These are phyloP conservation scores for Isabelozyma gotoi DNA, from an alignment of 805 yeast genomes.

Conservation along the genomic window DNA sequence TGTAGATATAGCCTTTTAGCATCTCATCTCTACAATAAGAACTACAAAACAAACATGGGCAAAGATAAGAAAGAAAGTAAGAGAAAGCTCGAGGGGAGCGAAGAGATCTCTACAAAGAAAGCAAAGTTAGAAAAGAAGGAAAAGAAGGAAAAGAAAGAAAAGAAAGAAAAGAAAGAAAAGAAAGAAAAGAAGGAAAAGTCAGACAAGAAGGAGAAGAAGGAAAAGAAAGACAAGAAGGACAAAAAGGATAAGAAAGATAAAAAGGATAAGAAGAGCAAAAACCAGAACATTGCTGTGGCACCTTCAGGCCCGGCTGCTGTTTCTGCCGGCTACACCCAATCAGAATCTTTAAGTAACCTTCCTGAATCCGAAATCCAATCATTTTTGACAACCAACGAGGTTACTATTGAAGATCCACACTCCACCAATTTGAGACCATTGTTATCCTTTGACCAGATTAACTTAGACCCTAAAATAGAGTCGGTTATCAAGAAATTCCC, in stretches of 20 bases:
- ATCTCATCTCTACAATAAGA: not conserved
- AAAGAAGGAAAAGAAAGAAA: constrained; percentile 40
- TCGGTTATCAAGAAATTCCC: constrained; percentile 69
- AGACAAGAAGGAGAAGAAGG: constrained; percentile 25
- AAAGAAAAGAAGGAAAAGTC: constrained; percentile 24
- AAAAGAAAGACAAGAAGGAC: constrained; percentile 27
- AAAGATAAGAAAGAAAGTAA: constrained; percentile 19
- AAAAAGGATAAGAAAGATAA: constrained; percentile 20
- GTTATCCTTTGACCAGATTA: constrained; percentile 62
- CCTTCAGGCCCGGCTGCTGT: constrained; percentile 10
- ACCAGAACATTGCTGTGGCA: not conserved
- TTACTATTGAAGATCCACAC: constrained; percentile 72
- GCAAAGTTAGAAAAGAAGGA: constrained; percentile 26
- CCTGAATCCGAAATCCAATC: constrained; percentile 58
- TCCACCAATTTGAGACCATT: constrained; percentile 60
- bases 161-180: constrained; percentile 33
- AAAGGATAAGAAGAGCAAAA: constrained; percentile 11
- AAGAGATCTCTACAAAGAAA: constrained; percentile 11
- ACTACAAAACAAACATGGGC: constrained; percentile 9
- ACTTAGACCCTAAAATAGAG: constrained; percentile 53
- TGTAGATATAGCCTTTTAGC: not conserved
- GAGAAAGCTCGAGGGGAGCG: constrained; percentile 13
- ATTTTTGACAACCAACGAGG: constrained; percentile 71
- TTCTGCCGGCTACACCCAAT: constrained; percentile 33
- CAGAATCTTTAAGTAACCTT: constrained; percentile 35